Evolutionary conservation across 192 early-diverging fungal genomes (phyloP), one percentile per base, ranked within the genome.

Genomic region (Fimicolochytrium jonesii): DNA sequence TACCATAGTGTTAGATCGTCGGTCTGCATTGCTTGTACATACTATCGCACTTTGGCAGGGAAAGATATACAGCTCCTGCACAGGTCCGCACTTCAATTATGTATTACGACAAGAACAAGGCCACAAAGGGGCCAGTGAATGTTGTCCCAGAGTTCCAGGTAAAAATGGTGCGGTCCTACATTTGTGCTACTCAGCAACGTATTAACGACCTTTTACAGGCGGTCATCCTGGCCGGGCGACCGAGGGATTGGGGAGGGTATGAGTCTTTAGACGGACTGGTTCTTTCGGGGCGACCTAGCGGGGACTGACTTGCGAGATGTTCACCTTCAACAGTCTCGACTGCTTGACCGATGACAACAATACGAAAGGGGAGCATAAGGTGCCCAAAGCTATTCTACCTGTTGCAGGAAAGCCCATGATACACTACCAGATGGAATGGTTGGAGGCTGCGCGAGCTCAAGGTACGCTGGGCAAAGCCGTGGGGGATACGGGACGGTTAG

Each of bases 371-470:
- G 47, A 51, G 2, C 45, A 43, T 17, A 60, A 59, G 9, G 22
- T 88, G 63, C 93, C 97, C 44, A 97, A 99, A 71, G 94, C 94
- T 2, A 80, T 95, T 39, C 78, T 99, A 32, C 97, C 97, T 3
- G 76, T 98, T 34, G 94, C 88, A 1, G 95, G 95, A 68, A 88
- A 89, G 68, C 97, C 97, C 49, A 92, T 98, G 86, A 84, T 99
- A 61, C 85, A 87, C 64, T 94, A 99, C 67, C 85, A 87, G 22
- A 76, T 99, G 41, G 84, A 95, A 55, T 98, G 97, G 95, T 80
- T 99, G 3, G 93, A 97, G 67, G 75, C 78, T 35, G 90, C 93
- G 17, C 20, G 52, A 25, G 42, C 55, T 23, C 62, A 64, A 42
- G 50, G 62, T 64, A 20, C 4, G 17, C 37, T 22, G n/a, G n/a